Evolutionary conservation across 2,329 filamentous ascomycete genomes (phyloP).

Genomic region (Microthyrium microscopicum): DNA sequence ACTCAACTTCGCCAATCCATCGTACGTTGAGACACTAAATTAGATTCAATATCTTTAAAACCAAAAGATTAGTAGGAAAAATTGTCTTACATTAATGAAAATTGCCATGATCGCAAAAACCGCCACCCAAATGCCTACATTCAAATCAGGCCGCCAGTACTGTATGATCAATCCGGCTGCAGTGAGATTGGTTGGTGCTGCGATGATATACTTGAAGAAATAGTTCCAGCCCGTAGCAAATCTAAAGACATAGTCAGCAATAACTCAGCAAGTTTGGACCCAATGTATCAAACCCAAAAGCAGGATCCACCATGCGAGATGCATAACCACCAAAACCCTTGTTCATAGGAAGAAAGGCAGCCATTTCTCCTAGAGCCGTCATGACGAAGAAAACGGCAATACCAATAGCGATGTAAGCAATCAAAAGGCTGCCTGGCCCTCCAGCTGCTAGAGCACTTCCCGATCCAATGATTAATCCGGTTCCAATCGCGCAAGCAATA

Average conservation of each 20-base stretch:
- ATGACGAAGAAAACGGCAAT: conserved; percentile 7
- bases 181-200: neutral
- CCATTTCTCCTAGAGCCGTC: conserved; percentile 8
- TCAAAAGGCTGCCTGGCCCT: conserved; percentile 1
- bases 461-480: conserved; percentile 9
- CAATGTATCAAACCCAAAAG: conserved; percentile 7
- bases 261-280: too few relatives aligned
- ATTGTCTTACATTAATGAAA: conserved; percentile 1
- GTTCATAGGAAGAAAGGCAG: conserved; percentile 6
- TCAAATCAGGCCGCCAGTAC: conserved; percentile 2
- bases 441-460: conserved; percentile 7
- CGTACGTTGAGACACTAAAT: conserved; percentile 2
- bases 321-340: conserved; percentile 6
- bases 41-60: conserved; percentile 1
- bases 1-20: conserved; percentile 6
- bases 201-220: conserved; percentile 5
- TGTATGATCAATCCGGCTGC: neutral
- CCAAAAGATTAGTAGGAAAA: neutral
- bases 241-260: too few relatives aligned
- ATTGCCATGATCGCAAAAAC: conserved; percentile 5
- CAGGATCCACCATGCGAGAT: conserved; percentile 7
- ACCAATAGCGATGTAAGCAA: conserved; percentile 4
- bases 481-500: conserved; percentile 8
- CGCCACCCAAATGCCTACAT: conserved; percentile 3
- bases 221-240: conserved; percentile 7